phyloP scores from a whole-genome alignment of 495 filamentous ascomycete species.

The Neurospora sp. region DNA sequence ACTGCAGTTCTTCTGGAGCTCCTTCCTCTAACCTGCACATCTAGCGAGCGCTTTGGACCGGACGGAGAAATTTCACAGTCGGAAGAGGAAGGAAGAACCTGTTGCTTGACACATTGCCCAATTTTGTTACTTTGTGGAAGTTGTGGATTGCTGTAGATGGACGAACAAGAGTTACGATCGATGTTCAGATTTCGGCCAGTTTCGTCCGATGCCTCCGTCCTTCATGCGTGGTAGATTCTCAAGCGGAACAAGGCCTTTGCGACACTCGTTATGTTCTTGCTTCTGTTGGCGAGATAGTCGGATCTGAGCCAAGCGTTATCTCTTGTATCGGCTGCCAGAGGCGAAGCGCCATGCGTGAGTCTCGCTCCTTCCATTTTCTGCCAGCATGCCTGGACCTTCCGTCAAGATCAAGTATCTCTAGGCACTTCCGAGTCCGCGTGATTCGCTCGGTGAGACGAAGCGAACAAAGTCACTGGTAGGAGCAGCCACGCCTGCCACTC shows the following conservation, averaged over 20 bases:
- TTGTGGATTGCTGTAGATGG: neutral
- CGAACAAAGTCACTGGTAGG: neutral
- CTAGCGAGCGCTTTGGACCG: neutral
- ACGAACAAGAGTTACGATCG: neutral
- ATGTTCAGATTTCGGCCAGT: neutral
- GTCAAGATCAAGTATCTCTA: neutral
- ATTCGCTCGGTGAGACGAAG: neutral
- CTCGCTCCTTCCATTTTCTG: neutral
- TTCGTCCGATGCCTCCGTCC: neutral
- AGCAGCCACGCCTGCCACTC: neutral
- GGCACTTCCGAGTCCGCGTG: neutral
- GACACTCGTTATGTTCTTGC: neutral
- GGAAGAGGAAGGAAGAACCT: neutral
- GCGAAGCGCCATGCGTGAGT: neutral
- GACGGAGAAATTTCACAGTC: neutral
- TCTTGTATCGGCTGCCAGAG: neutral
- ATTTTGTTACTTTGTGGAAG: neutral
- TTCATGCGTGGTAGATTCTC: neutral
- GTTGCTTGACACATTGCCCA: neutral
- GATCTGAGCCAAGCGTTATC: neutral
- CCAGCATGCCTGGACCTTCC: neutral
- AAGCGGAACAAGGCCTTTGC: neutral
- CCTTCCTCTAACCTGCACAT: neutral
- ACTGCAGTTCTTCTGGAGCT: neutral
- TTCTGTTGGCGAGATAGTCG: neutral